phyloP scores from a whole-genome alignment of 2,329 filamentous ascomycete genomes.

The Thielaviopsis populi region DNA sequence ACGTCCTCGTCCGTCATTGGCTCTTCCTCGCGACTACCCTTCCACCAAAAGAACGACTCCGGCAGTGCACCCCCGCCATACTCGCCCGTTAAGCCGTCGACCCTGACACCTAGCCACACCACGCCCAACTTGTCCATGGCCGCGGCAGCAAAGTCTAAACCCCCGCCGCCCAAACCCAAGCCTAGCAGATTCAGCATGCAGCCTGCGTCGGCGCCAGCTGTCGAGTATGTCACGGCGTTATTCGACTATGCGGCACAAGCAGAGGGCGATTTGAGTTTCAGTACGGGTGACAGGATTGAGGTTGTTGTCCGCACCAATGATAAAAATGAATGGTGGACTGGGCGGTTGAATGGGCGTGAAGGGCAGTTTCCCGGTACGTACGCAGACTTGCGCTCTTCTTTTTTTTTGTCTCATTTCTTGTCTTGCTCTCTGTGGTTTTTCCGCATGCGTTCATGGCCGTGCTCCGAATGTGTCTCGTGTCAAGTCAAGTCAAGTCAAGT shows the following conservation, averaged over 20 bases:
- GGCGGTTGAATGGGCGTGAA: conserved; percentile 60
- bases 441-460: neutral
- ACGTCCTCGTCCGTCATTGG: conserved; percentile 15
- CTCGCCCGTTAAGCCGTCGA: conserved; percentile 29
- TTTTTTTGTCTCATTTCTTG: neutral
- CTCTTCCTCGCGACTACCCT: conserved; percentile 20
- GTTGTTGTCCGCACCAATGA: conserved; percentile 72
- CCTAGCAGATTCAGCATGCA: conserved; percentile 51
- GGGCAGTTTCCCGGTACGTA: conserved; percentile 87
- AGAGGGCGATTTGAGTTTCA: conserved; percentile 84
- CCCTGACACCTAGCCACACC: conserved; percentile 18
- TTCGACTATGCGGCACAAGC: conserved; percentile 96
- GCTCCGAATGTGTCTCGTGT: neutral
- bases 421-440: neutral
- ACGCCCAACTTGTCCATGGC: conserved; percentile 32
- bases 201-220: conserved; percentile 37
- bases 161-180: conserved; percentile 62
- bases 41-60: conserved; percentile 23
- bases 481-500: neutral
- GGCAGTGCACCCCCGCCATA: conserved; percentile 58
- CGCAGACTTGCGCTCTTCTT: neutral
- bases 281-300: conserved; percentile 77
- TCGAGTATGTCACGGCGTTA: conserved; percentile 73
- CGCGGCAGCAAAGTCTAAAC: conserved; percentile 47
- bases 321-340: conserved; percentile 95